Conservation (phyloP, 2,329 filamentous ascomycete genomes). For the Geosmithia flava region DNA sequence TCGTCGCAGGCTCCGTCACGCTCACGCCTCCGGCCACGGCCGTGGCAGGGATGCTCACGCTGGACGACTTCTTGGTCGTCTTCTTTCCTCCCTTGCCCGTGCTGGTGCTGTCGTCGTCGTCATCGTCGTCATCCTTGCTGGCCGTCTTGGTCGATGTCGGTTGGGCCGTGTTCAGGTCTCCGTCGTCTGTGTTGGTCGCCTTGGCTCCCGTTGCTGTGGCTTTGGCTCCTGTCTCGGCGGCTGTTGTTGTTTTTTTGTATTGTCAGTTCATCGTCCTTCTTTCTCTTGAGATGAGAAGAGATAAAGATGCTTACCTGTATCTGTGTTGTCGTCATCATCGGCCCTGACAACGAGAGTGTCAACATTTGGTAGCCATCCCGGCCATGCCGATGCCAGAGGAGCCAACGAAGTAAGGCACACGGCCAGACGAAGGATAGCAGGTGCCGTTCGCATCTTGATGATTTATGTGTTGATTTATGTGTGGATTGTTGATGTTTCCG, state of each 20-base stretch:
- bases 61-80: constrained; percentile 14
- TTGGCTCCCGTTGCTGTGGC: constrained; percentile 2
- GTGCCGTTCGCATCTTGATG: constrained; percentile 37
- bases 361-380: constrained; percentile 39
- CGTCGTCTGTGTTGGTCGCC: constrained; percentile 7
- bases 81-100: not conserved
- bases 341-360: constrained; percentile 38
- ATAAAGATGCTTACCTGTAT: constrained; percentile 1
- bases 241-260: not conserved
- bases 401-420: constrained; percentile 37
- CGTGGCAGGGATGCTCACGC: constrained; percentile 27
- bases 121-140: constrained; percentile 12
- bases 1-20: constrained; percentile 38
- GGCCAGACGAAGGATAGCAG: constrained; percentile 32
- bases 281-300: constrained; percentile 4
- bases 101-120: constrained; percentile 3
- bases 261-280: constrained; percentile 1
- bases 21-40: constrained; percentile 34
- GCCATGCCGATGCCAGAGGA: constrained; percentile 41
- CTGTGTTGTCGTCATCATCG: constrained; percentile 19
- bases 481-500: no score
- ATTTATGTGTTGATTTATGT: not conserved
- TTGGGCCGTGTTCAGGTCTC: constrained; percentile 27
- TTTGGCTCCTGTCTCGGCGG: constrained; percentile 1
- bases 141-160: constrained; percentile 11